Evolutionary conservation across 148 eudicot species (phyloP).

Genomic region (Beta vulgaris): DNA sequence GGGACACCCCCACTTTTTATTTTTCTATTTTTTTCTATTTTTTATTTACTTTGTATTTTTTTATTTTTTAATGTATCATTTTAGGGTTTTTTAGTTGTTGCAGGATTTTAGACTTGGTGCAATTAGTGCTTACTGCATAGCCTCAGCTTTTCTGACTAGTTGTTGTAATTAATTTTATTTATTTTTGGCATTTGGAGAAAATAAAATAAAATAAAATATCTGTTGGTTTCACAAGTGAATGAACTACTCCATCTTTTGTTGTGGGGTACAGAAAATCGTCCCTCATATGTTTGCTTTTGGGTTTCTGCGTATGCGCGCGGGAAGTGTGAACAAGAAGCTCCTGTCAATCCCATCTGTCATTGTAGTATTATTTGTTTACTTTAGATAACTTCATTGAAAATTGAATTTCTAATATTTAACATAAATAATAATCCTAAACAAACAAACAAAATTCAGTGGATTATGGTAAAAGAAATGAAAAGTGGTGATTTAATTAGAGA

Average conservation of each 20-base stretch:
- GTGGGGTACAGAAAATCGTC: conserved; percentile 19
- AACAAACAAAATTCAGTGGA: too few species aligned
- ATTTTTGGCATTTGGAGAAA: neutral
- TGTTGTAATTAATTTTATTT: neutral
- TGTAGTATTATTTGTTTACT: too few species aligned
- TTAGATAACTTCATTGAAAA: too few species aligned
- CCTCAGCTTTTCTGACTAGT: neutral
- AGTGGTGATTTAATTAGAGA: too few species aligned
- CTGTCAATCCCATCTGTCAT: conserved; percentile 21
- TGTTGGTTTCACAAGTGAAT: neutral
- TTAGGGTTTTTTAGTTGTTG: conserved; percentile 11
- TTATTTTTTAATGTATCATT: neutral
- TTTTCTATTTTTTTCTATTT: neutral
- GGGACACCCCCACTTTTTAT: neutral
- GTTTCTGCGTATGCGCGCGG: conserved; percentile 1
- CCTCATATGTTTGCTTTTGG: neutral
- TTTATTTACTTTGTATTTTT: neutral
- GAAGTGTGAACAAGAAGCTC: conserved; percentile 16
- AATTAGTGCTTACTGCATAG: neutral
- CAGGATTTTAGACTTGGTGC: conserved; percentile 9
- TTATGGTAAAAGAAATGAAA: too few species aligned
- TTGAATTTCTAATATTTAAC: too few species aligned
- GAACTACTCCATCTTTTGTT: neutral
- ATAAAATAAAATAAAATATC: neutral
- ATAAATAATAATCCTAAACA: too few species aligned